These are phyloP conservation scores for Paecilomyces variotii DNA, from an alignment of 2,329 filamentous ascomycete genomes.

Conservation along the genomic window DNA sequence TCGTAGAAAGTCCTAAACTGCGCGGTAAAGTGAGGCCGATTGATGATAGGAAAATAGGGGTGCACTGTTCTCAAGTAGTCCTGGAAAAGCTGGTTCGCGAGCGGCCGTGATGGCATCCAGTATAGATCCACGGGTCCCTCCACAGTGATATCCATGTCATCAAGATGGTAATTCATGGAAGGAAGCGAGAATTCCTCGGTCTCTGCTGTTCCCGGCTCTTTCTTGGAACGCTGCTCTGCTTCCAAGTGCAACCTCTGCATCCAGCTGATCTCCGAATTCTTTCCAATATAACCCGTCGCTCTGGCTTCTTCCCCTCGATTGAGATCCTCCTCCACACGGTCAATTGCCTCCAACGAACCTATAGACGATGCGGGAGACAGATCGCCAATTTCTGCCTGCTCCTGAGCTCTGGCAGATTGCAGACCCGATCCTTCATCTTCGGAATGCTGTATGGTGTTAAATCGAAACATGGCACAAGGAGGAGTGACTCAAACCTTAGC, in stretches of 20 bases:
- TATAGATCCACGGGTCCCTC: slow-evolving; percentile 35
- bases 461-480: slow-evolving; percentile 1
- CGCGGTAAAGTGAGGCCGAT: slow-evolving; percentile 29
- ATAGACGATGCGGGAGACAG: slow-evolving; percentile 24
- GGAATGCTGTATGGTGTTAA: slow-evolving; percentile 14
- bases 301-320: slow-evolving; percentile 28
- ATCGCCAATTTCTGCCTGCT: slow-evolving; percentile 17
- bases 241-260: slow-evolving; percentile 35
- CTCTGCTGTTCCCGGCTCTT: slow-evolving; percentile 20
- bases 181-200: slow-evolving; percentile 23
- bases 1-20: slow-evolving; percentile 35
- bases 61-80: slow-evolving; percentile 36
- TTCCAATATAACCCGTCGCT: slow-evolving; percentile 38
- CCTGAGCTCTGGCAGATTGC: slow-evolving; percentile 1
- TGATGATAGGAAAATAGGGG: slow-evolving; percentile 38
- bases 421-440: slow-evolving; percentile 5
- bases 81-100: slow-evolving; percentile 35
- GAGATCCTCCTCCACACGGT: slow-evolving; percentile 39
- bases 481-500: slow-evolving; percentile 24
- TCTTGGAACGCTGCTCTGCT: slow-evolving; percentile 24
- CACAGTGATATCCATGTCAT: slow-evolving; percentile 35
- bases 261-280: slow-evolving; percentile 41
- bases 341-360: slow-evolving; percentile 38
- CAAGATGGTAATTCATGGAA: slow-evolving; percentile 34
- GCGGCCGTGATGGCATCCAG: slow-evolving; percentile 31